Percentiles rank a stretch among this genome's conserved stretches.
These are phyloP conservation scores for Hypomontagnella monticulosa DNA, from an alignment of 495 filamentous ascomycete genomes.

Conservation along the genomic window DNA sequence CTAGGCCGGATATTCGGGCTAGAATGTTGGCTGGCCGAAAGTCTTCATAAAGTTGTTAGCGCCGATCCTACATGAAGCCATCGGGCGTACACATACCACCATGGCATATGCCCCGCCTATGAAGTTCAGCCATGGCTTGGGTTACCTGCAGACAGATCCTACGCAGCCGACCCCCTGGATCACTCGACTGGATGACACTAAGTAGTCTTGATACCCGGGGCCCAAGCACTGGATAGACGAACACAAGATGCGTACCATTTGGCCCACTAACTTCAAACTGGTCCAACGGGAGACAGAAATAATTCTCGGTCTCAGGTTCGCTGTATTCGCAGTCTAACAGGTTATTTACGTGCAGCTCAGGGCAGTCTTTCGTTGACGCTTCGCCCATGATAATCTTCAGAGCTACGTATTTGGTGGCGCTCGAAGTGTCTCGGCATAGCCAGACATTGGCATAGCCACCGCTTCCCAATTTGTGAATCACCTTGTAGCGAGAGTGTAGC, in stretches of 20 bases:
- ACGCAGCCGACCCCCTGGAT: constrained; percentile 17
- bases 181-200: constrained; percentile 4
- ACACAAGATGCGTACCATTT: constrained; percentile 48
- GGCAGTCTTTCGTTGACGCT: constrained; percentile 33
- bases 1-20: constrained; percentile 25
- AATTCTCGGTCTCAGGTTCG: not conserved
- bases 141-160: constrained; percentile 38
- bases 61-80: not conserved
- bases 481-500: constrained; percentile 47
- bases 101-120: constrained; percentile 45
- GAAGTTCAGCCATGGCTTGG: constrained; percentile 43
- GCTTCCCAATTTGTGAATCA: constrained; percentile 55
- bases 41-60: constrained; percentile 29
- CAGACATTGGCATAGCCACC: constrained; percentile 51
- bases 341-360: constrained; percentile 33
- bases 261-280: constrained; percentile 48
- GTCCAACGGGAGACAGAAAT: constrained; percentile 33
- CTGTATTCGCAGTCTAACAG: constrained; percentile 16
- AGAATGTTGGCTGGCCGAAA: constrained; percentile 47
- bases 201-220: constrained; percentile 39
- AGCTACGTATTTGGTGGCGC: constrained; percentile 39
- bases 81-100: constrained; percentile 34
- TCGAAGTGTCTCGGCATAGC: constrained; percentile 44
- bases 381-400: constrained; percentile 49
- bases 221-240: constrained; percentile 48